Percentiles rank a stretch among this genome's conserved stretches.
phyloP scores from a whole-genome alignment of 2,329 filamentous ascomycete species.

The Karstenula rhodostoma region DNA sequence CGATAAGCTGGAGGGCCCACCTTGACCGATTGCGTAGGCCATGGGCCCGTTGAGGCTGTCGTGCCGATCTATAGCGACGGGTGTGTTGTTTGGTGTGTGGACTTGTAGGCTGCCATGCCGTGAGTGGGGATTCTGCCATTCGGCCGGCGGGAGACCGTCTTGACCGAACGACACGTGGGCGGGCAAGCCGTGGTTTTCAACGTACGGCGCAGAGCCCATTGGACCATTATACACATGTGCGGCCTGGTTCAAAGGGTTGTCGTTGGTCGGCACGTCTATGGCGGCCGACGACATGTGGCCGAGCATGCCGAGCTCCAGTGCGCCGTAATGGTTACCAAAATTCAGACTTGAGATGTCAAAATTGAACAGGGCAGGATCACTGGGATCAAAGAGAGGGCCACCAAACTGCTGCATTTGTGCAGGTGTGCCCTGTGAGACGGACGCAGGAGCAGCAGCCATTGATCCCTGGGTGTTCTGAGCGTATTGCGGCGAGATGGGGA shows the following conservation, averaged over 20 bases:
- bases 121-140: constrained; percentile 50
- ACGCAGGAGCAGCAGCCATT: constrained; percentile 59
- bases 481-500: constrained; percentile 80
- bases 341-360: constrained; percentile 94
- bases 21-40: constrained; percentile 69
- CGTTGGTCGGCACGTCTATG: constrained; percentile 78
- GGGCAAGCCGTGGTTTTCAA: constrained; percentile 33
- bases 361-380: constrained; percentile 91
- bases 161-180: constrained; percentile 42
- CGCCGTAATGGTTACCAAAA: constrained; percentile 95
- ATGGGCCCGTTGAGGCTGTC: constrained; percentile 55
- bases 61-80: constrained; percentile 45
- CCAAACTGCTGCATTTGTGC: constrained; percentile 57
- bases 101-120: constrained; percentile 56
- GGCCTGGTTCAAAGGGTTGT: constrained; percentile 53
- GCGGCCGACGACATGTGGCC: constrained; percentile 95
- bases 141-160: constrained; percentile 36
- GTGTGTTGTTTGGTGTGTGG: constrained; percentile 53
- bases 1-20: constrained; percentile 60
- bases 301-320: constrained; percentile 93
- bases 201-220: constrained; percentile 39
- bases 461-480: constrained; percentile 58
- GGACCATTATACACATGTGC: constrained; percentile 51
- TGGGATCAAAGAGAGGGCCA: constrained; percentile 80
- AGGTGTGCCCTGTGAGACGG: constrained; percentile 50